Percentiles rank a stretch among this genome's conserved stretches.
Evolutionary conservation across 1,284 basidiomycete species (phyloP).

Genomic region (Ustilago cynodontis): DNA sequence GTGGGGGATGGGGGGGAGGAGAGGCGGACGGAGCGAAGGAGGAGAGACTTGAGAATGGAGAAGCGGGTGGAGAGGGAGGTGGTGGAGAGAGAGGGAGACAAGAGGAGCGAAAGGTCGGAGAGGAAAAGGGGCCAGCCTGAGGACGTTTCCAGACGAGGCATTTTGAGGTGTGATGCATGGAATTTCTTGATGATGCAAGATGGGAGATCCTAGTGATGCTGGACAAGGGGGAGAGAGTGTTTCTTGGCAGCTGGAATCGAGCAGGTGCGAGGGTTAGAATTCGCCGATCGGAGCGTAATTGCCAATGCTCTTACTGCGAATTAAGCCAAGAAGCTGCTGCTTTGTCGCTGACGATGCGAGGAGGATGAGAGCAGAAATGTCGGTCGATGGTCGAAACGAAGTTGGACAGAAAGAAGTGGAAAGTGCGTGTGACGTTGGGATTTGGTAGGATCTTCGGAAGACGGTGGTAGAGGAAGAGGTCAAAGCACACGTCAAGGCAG

Average conservation of each 20-base stretch:
- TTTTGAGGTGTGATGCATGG: neutral
- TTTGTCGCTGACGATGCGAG: neutral
- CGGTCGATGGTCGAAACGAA: neutral
- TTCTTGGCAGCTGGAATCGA: too few relatives aligned
- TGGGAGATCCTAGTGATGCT: too few relatives aligned
- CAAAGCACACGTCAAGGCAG: neutral
- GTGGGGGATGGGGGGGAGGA: constrained; percentile 8
- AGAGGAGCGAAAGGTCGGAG: constrained; percentile 18
- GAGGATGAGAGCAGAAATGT: neutral
- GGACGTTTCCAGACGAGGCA: constrained; percentile 51
- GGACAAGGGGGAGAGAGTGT: too few relatives aligned
- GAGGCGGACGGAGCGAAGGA: constrained; percentile 46
- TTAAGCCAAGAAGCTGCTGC: too few relatives aligned
- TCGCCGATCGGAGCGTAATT: too few relatives aligned
- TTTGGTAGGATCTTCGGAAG: neutral
- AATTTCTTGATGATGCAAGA: too few relatives aligned
- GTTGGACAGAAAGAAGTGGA: neutral
- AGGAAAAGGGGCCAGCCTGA: constrained; percentile 39
- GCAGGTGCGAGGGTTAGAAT: too few relatives aligned
- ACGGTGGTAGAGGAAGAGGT: neutral
- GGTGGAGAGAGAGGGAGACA: constrained; percentile 19
- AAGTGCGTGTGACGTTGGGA: neutral
- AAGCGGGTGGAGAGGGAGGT: constrained; percentile 16
- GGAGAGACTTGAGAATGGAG: constrained; percentile 38
- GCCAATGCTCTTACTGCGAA: too few relatives aligned